These are phyloP conservation scores for Chrysanthemum seticuspe DNA, from an alignment of 129 eudicot genomes.

Conservation along the genomic window DNA sequence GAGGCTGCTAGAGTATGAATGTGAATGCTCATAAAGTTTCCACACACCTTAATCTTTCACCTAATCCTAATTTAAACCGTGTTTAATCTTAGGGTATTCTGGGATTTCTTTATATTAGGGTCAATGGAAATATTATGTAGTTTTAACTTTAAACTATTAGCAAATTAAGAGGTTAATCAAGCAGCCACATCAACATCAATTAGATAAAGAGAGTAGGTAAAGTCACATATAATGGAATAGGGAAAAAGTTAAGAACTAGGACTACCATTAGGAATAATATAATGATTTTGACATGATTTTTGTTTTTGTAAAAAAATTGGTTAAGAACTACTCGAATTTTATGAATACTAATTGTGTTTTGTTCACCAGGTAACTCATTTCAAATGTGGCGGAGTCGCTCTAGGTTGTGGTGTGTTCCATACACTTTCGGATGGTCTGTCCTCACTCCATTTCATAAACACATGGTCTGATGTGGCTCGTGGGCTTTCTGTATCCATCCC, in stretches of 20 bases:
- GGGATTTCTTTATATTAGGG: background rate
- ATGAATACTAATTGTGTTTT: background rate
- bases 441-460: constrained; percentile 52
- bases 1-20: background rate
- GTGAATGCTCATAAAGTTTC: background rate
- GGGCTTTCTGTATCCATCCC: constrained; percentile 53
- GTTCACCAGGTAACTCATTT: constrained; percentile 48
- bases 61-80: background rate
- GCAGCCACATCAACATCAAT: constrained; percentile 7
- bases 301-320: background rate
- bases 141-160: too few species aligned
- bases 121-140: too few species aligned
- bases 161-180: background rate
- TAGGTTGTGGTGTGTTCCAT: constrained; percentile 51
- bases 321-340: too few species aligned
- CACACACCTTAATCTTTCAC: background rate
- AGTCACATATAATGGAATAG: background rate
- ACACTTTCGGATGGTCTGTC: constrained; percentile 51
- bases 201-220: constrained; percentile 8
- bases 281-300: background rate
- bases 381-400: constrained; percentile 58
- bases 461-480: constrained; percentile 63
- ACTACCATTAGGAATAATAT: background rate
- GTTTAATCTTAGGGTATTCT: background rate
- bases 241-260: background rate